phyloP scores from a whole-genome alignment of 2,329 filamentous ascomycete species.

The Cladophialophora psammophila region DNA sequence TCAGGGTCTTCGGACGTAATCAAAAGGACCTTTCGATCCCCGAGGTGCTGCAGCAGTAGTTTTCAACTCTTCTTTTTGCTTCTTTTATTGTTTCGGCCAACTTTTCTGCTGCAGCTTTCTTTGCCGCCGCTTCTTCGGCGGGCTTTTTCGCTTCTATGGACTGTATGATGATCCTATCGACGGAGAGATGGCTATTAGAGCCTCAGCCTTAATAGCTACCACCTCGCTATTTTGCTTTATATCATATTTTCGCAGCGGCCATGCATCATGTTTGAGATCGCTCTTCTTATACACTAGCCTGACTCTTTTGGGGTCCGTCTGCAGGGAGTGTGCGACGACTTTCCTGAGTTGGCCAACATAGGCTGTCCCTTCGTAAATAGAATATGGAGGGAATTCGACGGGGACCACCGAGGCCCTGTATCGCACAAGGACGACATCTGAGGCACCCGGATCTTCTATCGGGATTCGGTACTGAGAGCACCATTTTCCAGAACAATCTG shows the following conservation, averaged over 20 bases:
- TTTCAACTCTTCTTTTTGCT: no score
- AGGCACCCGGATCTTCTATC: constrained; percentile 46
- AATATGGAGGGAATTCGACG: constrained; percentile 55
- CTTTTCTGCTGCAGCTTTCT: no score
- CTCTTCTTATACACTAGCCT: constrained; percentile 58
- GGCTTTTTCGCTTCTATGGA: no score
- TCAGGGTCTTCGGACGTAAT: no score
- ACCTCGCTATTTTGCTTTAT: constrained; percentile 59
- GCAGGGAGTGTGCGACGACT: constrained; percentile 49
- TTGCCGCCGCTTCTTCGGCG: no score
- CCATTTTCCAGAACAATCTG: constrained; percentile 32
- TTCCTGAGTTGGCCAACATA: constrained; percentile 52
- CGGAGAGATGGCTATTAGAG: no score
- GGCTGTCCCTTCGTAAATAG: constrained; percentile 56
- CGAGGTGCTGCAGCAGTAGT: no score
- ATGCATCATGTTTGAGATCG: constrained; percentile 51
- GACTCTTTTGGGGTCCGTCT: constrained; percentile 49
- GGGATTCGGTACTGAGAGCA: constrained; percentile 31
- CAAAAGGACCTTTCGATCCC: no score
- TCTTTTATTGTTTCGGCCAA: no score
- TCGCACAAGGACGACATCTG: constrained; percentile 54
- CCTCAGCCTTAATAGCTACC: constrained; percentile 54
- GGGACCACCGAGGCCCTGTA: constrained; percentile 53
- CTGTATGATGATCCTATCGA: no score
- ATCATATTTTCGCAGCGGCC: constrained; percentile 51